Percentiles rank a stretch among this genome's conserved stretches.
Conservation (phyloP, 179 eudicot species). For the Pouteria campechiana region DNA sequence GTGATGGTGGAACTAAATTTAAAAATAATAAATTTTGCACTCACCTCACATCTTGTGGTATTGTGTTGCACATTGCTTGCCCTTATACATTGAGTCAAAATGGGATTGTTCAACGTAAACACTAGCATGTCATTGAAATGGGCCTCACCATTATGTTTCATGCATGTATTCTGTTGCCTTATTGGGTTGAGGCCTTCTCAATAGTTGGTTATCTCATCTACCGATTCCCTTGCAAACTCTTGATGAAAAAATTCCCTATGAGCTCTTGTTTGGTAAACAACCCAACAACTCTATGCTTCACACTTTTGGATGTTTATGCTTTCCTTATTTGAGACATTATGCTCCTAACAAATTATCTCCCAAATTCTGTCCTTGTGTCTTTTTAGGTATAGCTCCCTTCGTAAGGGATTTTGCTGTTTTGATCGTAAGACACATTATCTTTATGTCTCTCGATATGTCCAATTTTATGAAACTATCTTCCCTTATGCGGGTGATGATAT, state of each 20-base stretch:
- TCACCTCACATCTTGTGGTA: neutral
- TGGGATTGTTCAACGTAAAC: neutral
- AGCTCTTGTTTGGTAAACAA: neutral
- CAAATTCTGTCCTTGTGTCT: neutral
- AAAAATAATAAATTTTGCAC: neutral
- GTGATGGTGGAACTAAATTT: neutral
- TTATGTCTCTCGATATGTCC: neutral
- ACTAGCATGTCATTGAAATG: neutral
- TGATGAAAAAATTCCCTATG: neutral
- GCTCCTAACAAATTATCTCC: neutral
- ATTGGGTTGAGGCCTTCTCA: neutral
- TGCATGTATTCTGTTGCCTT: neutral
- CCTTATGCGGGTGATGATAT: neutral
- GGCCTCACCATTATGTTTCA: too few species aligned
- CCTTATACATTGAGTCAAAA: neutral
- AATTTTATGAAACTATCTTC: neutral
- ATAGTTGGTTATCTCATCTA: neutral
- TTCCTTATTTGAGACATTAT: neutral
- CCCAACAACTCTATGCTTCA: neutral
- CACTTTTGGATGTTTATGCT: slow-evolving; percentile 1
- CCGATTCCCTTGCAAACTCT: neutral
- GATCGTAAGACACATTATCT: neutral
- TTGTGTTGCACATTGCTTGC: neutral
- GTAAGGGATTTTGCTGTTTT: neutral
- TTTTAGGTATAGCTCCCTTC: neutral